These are phyloP conservation scores for Mycena capillaripes DNA, from an alignment of 768 basidiomycete species.

Conservation along the genomic window DNA sequence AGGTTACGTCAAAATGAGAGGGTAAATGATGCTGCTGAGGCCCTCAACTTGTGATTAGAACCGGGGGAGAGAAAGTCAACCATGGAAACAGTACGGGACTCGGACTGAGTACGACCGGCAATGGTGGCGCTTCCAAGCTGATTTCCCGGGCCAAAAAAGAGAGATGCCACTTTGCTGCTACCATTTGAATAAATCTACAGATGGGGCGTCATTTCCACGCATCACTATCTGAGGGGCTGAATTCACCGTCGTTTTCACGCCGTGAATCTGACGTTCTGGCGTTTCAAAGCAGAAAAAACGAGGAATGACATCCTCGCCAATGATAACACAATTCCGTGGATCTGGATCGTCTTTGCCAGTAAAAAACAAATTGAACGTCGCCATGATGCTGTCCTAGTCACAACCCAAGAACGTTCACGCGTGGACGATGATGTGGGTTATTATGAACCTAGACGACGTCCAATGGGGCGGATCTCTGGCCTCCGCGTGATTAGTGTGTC, in stretches of 20 bases:
- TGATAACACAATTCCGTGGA: conserved; percentile 76
- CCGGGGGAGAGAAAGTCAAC: conserved; percentile 71
- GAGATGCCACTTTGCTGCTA: conserved; percentile 62
- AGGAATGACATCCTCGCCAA: conserved; percentile 72
- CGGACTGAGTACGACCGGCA: conserved; percentile 58
- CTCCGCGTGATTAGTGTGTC: conserved; percentile 42
- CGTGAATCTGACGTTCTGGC: conserved; percentile 55
- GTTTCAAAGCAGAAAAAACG: conserved; percentile 81
- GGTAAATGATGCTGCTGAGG: conserved; percentile 24
- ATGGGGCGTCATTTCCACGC: conserved; percentile 11
- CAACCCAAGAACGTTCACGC: no score
- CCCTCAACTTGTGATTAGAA: conserved; percentile 62
- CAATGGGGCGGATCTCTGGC: neutral
- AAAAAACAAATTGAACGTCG: conserved; percentile 74
- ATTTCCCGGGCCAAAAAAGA: conserved; percentile 68
- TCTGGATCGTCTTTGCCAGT: conserved; percentile 80
- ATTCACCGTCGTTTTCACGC: conserved; percentile 66
- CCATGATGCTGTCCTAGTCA: no score
- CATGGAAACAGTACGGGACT: conserved; percentile 58
- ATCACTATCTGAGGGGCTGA: neutral
- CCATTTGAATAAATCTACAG: conserved; percentile 63
- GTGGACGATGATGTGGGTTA: conserved; percentile 47
- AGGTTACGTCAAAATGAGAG: conserved; percentile 17
- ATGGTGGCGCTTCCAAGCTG: conserved; percentile 69
- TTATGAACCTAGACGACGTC: no score